phyloP scores from a whole-genome alignment of 2,329 filamentous ascomycete species.

The Phialocephala subalpina region DNA sequence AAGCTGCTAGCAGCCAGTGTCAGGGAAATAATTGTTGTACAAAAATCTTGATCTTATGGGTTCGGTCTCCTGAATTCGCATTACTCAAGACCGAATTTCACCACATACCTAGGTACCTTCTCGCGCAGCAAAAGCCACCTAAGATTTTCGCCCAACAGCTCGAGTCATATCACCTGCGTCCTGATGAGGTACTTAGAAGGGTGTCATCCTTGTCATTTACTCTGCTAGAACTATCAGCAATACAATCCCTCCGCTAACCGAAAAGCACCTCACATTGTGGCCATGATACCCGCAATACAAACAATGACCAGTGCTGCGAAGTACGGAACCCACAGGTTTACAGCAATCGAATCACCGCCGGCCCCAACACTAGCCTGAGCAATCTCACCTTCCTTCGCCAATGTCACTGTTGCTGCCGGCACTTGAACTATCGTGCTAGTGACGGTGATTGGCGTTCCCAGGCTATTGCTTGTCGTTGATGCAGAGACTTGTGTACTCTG shows the following conservation, averaged over 20 bases:
- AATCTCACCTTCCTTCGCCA: conserved; percentile 40
- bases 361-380: conserved; percentile 26
- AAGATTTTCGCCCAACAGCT: background rate
- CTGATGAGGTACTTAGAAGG: background rate
- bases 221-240: background rate
- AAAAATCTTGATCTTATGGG: background rate
- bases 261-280: conserved; percentile 25
- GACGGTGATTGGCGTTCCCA: conserved; percentile 24
- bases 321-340: conserved; percentile 30
- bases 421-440: conserved; percentile 30
- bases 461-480: conserved; percentile 4
- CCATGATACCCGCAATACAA: conserved; percentile 36
- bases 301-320: conserved; percentile 28
- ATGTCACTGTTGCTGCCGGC: conserved; percentile 35
- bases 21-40: background rate
- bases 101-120: too few relatives aligned
- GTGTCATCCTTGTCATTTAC: background rate
- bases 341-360: conserved; percentile 20
- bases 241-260: background rate
- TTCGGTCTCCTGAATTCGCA: background rate
- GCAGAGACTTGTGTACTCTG: conserved; percentile 5
- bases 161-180: background rate
- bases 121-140: too few relatives aligned
- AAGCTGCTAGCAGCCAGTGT: background rate
- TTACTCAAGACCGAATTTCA: background rate